Evolutionary conservation across 1,139 yeast species (phyloP), one percentile per base, ranked within the genome.

Genomic region (Lodderomyces elongisporus): DNA sequence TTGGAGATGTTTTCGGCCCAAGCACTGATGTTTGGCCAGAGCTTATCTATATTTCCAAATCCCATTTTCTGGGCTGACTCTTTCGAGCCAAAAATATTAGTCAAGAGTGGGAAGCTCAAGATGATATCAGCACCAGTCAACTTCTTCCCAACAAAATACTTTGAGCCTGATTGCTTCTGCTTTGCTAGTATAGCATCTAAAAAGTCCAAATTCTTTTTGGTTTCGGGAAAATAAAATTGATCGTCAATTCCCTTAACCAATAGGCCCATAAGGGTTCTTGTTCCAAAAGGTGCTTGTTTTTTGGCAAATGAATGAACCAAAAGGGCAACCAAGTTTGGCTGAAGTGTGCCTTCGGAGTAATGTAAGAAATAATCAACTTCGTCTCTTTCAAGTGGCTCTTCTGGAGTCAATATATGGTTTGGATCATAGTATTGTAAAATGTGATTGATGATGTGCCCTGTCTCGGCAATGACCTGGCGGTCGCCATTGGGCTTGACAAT

Each of bases 81-180:
- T 17, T 17, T 27, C 4, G 13, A 10, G 15, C 22, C 15, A n/a
- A 27, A 27, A 27, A 27, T 27, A 15, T 27, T 27, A 10, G 30
- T 27, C 20, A 27, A 24, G 14, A 66, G 28, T 1, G 72, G 71
- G 49, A 58, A 66, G n/a, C 49, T 41, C 34, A 65, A 54, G 16
- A 62, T 55, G 25, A 66, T 51, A 41, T 66, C 73, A 1, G 70
- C 73, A 5, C 49, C 68, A 16, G 66, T 51, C 36, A 66, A 50
- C 35, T 54, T 53, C 33, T 48, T 43, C 13, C 68, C 73, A 12
- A 65, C 70, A 41, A 66, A 60, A 37, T 46, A 63, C 3, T 52
- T 49, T 8, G 47, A 43, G 3, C 51, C 47, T 12, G 50, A 49
- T 12, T 21, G 13, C 5, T 35, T 17, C 25, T 60, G 54, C 17